Evolutionary conservation across 2,329 filamentous ascomycete genomes (phyloP), one percentile per base, ranked within the genome.

Genomic region (Alternaria sp.): DNA sequence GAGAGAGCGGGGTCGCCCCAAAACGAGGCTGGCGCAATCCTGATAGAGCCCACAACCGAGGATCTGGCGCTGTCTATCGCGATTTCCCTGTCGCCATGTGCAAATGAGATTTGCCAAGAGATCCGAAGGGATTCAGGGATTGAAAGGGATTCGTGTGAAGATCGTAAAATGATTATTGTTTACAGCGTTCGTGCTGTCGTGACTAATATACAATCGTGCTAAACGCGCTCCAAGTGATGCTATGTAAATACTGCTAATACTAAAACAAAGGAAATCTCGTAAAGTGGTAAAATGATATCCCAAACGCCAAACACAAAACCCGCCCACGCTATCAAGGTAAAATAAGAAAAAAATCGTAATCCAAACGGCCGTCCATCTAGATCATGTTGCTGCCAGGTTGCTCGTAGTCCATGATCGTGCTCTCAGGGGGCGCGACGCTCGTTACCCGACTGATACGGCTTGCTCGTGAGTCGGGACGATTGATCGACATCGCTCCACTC

Each of bases 401-500:
- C 67, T 69, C 52, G 73, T 59, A 71, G 59, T 80, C 77, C 77
- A 80, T 80, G 30, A 79, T 66, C 13, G 70, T 73, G 56, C 76
- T 78, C 62, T 76, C 75, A 26, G 76, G 59, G 17, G 58, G 74
- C 30, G 72, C 72, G 55, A 77, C 64, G 59, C 77, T 80, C 51
- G 65, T 62, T 50, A 68, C 52, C 21, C 77, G 74, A 54, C 74
- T 73, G 44, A 66, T 55, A 17, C 77, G 74, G 50, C 73, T 73
- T 21, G 57, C 54, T 60, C 71, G 65, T 19, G 69, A 72, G 26
- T 67, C 65, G 12, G 70, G 69, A 26, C 74, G 65, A 43, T 79
- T 78, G 55, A 85, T 82, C 57, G 83, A 82, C 83, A 85, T 84
- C 9, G 83, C 83, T 3, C 83, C 83, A 69, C 82, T 84, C 77